These are phyloP conservation scores for Cutaneotrichosporon sp. DNA, from an alignment of 1,284 basidiomycete genomes.

Conservation along the genomic window DNA sequence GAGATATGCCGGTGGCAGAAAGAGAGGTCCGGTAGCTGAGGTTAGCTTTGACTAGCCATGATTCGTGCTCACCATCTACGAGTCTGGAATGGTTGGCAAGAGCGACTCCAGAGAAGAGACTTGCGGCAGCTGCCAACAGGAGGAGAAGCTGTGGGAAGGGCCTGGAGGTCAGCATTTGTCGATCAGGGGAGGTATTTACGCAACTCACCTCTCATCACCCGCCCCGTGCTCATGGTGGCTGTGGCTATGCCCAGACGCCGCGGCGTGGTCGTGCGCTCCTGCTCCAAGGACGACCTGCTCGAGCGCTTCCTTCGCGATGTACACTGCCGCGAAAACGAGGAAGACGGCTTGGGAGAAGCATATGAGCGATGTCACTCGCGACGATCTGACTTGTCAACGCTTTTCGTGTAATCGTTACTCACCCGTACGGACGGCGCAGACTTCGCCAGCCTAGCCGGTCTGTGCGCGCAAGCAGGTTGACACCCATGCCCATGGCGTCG, in stretches of 20 bases:
- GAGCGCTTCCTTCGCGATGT: slow-evolving; percentile 88
- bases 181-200: slow-evolving; percentile 3
- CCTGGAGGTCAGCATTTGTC: slow-evolving; percentile 17
- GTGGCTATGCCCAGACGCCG: slow-evolving; percentile 40
- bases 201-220: slow-evolving; percentile 15
- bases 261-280: slow-evolving; percentile 48
- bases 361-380: slow-evolving; percentile 67
- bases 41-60: neutral
- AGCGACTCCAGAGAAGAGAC: slow-evolving; percentile 52
- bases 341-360: slow-evolving; percentile 86
- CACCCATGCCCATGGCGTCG: slow-evolving; percentile 73
- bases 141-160: slow-evolving; percentile 59
- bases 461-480: slow-evolving; percentile 54
- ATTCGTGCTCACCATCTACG: slow-evolving; percentile 56
- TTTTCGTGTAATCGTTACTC: slow-evolving; percentile 38
- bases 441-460: slow-evolving; percentile 35
- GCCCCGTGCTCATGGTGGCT: slow-evolving; percentile 13
- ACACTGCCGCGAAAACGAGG: slow-evolving; percentile 82
- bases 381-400: slow-evolving; percentile 54
- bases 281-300: slow-evolving; percentile 67
- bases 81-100: slow-evolving; percentile 66
- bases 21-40: slow-evolving; percentile 21
- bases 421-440: slow-evolving; percentile 63
- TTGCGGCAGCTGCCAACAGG: slow-evolving; percentile 51
- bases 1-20: slow-evolving; percentile 29